Conservation (phyloP, 176 grass and related monocot genomes). For the Neostapfia colusana region DNA sequence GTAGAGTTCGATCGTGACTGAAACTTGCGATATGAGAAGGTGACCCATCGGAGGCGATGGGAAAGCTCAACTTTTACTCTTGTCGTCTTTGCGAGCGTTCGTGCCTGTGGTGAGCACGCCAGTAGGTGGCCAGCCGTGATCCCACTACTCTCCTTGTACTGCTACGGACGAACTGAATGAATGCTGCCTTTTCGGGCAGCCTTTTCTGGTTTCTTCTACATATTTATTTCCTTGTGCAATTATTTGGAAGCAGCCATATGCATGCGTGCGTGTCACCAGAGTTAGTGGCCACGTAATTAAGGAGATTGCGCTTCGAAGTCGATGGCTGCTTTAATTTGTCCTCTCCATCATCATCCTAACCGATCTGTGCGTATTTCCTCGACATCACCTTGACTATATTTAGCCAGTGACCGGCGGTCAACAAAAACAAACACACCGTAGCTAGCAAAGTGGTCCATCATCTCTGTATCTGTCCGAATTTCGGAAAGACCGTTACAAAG, state of each 20-base stretch:
- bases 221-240: not conserved
- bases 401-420: too few species aligned
- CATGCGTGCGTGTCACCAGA: not conserved
- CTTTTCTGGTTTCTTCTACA: not conserved
- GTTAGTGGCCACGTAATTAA: slow-evolving; percentile 34
- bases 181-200: not conserved
- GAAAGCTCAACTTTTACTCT: not conserved
- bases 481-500: too few species aligned
- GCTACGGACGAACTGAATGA: slow-evolving; percentile 2
- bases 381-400: too few species aligned
- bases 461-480: too few species aligned
- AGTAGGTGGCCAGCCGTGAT: not conserved
- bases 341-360: not conserved
- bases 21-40: not conserved
- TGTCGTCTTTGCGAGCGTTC: not conserved
- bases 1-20: not conserved
- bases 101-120: not conserved
- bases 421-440: too few species aligned
- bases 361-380: not conserved
- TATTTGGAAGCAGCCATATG: slow-evolving; percentile 7
- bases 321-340: not conserved
- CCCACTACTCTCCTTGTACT: not conserved
- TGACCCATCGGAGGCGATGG: not conserved
- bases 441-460: too few species aligned
- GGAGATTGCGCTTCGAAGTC: not conserved